Base-by-base conservation (phyloP, 768 basidiomycete genomes). In the Agaricus blazei region DNA sequence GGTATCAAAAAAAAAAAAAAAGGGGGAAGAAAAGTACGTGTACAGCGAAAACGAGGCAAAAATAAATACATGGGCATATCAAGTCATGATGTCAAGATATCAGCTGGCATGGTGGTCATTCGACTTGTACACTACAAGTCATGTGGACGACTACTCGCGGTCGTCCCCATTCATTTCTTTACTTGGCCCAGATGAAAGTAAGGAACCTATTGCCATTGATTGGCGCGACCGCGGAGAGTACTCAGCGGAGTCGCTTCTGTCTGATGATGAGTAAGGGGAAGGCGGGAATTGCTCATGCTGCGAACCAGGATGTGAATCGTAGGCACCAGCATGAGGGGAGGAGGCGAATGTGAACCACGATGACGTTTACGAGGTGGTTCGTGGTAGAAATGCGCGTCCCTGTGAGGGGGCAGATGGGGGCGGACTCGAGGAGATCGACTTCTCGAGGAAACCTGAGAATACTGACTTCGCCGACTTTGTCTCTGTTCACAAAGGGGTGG, bases 161-260 rank as follows among this genome's bases (percentile, higher is more conserved):
- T 57, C 65, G 51, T 74, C 72, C 27, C 68, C 68, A 51, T 69
- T 70, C 45, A 65, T 60, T 42, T 75, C 75, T 64, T 71, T 67
- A 59, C 67, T 70, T 52, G 76, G 65, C 51, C 79, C 62, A 63
- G 73, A 57, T 19, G 84, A 81, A 24, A 90, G 76, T 29, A 92
- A 70, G 1, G 87, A 87, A 27, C 85, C 88, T 61, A 92, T 90
- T 43, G 87, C 83, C 89, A 91, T 91, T 37, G 85, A 84, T 14
- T 81, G 81, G 54, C 84, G 76, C 52, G 87, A 83, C 47, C 84
- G 80, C 43, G 87, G 87, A 1, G 87, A 89, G 62, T 80, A 85
- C 59, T 83, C 83, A 48, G 81, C 81, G 14, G 85, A 84, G 54
- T 83, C 80, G 56, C 85, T 85, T 62, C 74, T 65, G 37, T 81